These are phyloP conservation scores for Pyracantha coccinea DNA, from an alignment of 331 rosid genomes.

Conservation along the genomic window DNA sequence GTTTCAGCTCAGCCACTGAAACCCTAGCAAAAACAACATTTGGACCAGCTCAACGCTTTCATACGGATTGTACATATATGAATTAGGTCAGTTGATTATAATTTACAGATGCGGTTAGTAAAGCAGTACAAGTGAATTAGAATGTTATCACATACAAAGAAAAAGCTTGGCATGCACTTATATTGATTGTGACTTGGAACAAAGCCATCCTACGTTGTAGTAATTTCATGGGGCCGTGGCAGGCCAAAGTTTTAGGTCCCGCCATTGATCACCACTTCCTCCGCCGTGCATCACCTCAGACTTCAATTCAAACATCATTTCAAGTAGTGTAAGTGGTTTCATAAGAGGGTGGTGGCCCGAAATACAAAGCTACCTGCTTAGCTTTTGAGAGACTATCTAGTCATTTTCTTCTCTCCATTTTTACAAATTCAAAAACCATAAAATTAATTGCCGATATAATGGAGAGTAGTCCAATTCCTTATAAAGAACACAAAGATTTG, in stretches of 20 bases:
- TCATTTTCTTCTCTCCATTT: background rate
- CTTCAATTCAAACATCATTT: background rate
- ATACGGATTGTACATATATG: too few species aligned
- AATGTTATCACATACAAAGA: background rate
- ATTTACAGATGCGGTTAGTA: too few species aligned
- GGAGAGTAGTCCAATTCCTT: background rate
- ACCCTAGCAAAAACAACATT: background rate
- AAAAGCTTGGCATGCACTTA: background rate
- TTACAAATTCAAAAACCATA: too few species aligned
- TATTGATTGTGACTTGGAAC: background rate
- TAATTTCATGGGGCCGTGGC: background rate
- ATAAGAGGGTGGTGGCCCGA: background rate
- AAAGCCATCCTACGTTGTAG: background rate
- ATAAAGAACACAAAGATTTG: too few species aligned
- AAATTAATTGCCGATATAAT: too few species aligned
- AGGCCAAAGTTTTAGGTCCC: background rate
- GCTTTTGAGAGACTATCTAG: background rate
- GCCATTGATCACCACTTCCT: background rate
- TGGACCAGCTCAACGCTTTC: background rate
- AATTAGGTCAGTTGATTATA: too few species aligned
- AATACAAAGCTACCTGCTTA: background rate
- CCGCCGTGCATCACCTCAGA: background rate
- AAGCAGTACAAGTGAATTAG: too few species aligned
- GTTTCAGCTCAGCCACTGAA: conserved; percentile 6
- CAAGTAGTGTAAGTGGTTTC: background rate